phyloP scores from a whole-genome alignment of 1,284 basidiomycete genomes.

The Lentinula novae-zelandiae region DNA sequence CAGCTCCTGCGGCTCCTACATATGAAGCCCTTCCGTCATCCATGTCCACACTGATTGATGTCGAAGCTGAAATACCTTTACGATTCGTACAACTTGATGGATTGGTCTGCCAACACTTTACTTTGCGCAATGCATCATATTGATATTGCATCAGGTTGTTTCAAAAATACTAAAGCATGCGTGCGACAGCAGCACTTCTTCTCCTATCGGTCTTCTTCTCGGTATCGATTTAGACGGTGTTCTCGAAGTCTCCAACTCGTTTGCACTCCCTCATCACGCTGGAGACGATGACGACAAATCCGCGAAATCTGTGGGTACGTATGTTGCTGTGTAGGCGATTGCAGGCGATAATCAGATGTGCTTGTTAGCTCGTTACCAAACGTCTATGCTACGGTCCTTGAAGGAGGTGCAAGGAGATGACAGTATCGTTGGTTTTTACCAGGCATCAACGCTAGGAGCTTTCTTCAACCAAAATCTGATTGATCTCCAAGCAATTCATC shows the following conservation, averaged over 20 bases:
- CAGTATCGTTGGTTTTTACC: conserved; percentile 96
- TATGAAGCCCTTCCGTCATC: conserved; percentile 84
- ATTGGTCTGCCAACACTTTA: conserved; percentile 52
- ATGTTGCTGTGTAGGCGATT: conserved; percentile 4
- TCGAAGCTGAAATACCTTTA: conserved; percentile 83
- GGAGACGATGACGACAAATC: conserved; percentile 79
- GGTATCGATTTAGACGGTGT: conserved; percentile 91
- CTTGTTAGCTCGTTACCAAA: conserved; percentile 71
- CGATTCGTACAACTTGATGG: conserved; percentile 80
- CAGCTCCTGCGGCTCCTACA: conserved; percentile 51
- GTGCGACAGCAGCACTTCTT: conserved; percentile 60
- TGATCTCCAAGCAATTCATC: conserved; percentile 84
- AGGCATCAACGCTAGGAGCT: conserved; percentile 86
- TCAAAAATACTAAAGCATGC: conserved; percentile 92
- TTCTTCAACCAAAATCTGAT: conserved; percentile 90
- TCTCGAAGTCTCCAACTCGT: conserved; percentile 91
- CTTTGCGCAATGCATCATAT: conserved; percentile 7
- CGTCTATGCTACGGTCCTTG: conserved; percentile 81
- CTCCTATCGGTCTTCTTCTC: conserved; percentile 81
- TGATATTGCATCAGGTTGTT: conserved; percentile 59
- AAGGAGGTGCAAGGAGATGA: conserved; percentile 94
- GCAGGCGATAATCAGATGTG: conserved; percentile 9
- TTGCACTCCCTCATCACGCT: conserved; percentile 73
- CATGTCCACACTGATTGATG: conserved; percentile 87
- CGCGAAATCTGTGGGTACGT: conserved; percentile 65